A percentile compares a stretch with the other conserved stretches of the same genome.
Evolutionary conservation across 176 grass and related monocot genomes (phyloP).

Genomic region (Tillandsia leiboldiana): DNA sequence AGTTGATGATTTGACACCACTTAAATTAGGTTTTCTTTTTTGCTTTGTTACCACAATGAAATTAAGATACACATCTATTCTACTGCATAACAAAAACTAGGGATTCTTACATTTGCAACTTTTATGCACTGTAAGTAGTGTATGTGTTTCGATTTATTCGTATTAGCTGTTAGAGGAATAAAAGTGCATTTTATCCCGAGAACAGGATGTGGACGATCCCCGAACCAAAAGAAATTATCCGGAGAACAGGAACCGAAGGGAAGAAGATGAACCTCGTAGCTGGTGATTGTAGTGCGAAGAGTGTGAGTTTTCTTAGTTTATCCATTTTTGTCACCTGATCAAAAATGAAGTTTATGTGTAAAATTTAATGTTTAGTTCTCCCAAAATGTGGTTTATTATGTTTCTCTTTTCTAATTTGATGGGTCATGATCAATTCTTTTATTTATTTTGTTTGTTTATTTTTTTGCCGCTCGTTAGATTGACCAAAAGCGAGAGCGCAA

Average conservation of each 20-base stretch:
- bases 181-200: not conserved
- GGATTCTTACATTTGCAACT: too few species aligned
- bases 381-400: not conserved
- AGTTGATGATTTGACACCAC: too few species aligned
- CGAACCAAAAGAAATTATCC: conserved; percentile 36
- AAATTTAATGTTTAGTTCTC: not conserved
- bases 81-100: too few species aligned
- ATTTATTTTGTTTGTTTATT: conserved; percentile 14
- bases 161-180: too few species aligned
- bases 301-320: conserved; percentile 24
- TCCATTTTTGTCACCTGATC: not conserved
- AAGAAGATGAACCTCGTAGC: conserved; percentile 11
- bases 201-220: conserved; percentile 78
- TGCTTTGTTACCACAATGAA: not conserved
- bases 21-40: not conserved
- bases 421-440: conserved; percentile 4
- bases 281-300: conserved; percentile 42
- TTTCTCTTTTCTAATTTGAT: not conserved
- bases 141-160: too few species aligned
- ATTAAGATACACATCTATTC: too few species aligned
- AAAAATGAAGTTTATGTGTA: too few species aligned
- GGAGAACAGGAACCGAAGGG: conserved; percentile 28
- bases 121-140: too few species aligned
- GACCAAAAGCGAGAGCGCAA: conserved; percentile 25
- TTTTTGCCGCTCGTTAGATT: conserved; percentile 18